Evolutionary conservation across 2,329 filamentous ascomycete genomes (phyloP), one percentile per base, ranked within the genome.

Genomic region (Parastagonospora avenae): DNA sequence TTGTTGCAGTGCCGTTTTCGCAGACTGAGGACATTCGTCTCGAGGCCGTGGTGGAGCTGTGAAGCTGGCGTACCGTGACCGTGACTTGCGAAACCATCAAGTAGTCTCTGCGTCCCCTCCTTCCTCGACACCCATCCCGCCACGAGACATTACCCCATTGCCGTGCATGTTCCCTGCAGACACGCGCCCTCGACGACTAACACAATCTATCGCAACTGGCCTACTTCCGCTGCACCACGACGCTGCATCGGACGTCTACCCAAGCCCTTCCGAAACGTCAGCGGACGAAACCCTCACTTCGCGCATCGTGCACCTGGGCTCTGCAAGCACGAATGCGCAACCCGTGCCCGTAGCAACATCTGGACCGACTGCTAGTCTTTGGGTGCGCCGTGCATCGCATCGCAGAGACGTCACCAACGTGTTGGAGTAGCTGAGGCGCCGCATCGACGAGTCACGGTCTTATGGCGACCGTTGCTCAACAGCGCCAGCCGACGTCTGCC

Each of bases 401-500:
- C 35, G 24, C 39, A 42, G 44, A 50, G 52, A 54, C 56, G 55
- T 59, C 53, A 63, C 44, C 8, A 27, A 28, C 19, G 36, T 28
- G 28, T 24, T 27, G 8, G 33, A 15, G 41, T n/a, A 42, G 53
- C 51, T 54, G 46, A 57, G 52, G 61, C 59, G 47, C 55, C 51
- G 50, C 51, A 38, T 41, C 51, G 14, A 47, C 48, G 50, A 57
- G 48, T 50, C 62, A 58, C 61, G 52, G 50, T 42, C 59, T 60
- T 46, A 73, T 74, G 71, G 71, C 71, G 50, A 64, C 72, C 46
- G 65, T 72, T 28, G 68, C 70, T 55, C 70, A 74, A 43, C 70
- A 70, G 48, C 68, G 62, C 57, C 60, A 68, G 48, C 64, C 70
- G 44, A 63, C 63, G 42, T 61, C 66, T 54, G 62, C 64, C 39